Evolutionary conservation across 2,329 filamentous ascomycete species (phyloP), one percentile per base, ranked within the genome.

Genomic region (Ceratocystiopsis brevicomis): DNA sequence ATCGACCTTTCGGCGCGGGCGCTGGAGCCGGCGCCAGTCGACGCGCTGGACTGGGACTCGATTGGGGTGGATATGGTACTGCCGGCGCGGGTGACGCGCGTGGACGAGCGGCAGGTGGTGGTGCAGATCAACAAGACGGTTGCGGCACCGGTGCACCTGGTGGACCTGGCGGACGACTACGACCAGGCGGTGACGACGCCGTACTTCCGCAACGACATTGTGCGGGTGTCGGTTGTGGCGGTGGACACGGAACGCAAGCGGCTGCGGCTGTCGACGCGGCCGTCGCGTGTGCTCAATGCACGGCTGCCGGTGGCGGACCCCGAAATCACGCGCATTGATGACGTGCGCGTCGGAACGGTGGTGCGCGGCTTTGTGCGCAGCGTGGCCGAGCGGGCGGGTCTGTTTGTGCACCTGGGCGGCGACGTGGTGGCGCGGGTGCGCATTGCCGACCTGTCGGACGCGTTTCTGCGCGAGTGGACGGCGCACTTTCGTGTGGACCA

Each of bases 401-500:
- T 98, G 2, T 94, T 95, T 53, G 73, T 98, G 39, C 71, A 78
- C 21, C 68, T 98, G 3, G 86, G 87, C 38, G 81, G 83, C 16
- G 76, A 80, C 49, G 69, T 94, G 16, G 82, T 81, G 41, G 87
- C 78, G 1, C 80, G 87, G 53, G 81, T 94, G 40, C 80, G 83
- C 51, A 79, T 96, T 43, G 75, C 81, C 11, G 87, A 96, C 57
- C 69, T 98, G 14, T 94, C 87, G 0, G 90, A 98, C 57, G 72
- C 75, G 9, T 98, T 78, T 58, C 64, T 98, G 53, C 96, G 96
- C 60, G 84, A 96, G 48, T 98, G 90, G 90, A 92, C 94, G 63
- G 75, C 82, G 34, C 68, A 78, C 38, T 95, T 88, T 62, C 78
- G 90, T 53, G 65, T 88, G 40, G 85, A 93, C 53, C 86, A 96